Evolutionary conservation across 345 rosid genomes (phyloP).

Genomic region (Euphorbia peplus): DNA sequence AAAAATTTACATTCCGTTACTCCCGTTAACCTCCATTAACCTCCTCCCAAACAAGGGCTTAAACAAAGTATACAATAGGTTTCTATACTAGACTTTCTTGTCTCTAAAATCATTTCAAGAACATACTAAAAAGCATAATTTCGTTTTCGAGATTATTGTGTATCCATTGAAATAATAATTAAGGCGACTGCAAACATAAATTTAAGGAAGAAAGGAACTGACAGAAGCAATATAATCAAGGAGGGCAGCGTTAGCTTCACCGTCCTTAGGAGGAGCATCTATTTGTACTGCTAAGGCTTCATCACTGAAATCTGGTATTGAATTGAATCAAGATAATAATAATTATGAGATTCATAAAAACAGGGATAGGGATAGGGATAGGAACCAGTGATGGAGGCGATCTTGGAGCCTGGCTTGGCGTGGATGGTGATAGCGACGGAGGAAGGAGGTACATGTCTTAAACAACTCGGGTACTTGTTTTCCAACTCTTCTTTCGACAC

Average conservation of each 20-base stretch:
- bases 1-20: too few species aligned
- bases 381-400: constrained; percentile 78
- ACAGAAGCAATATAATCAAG: constrained; percentile 87
- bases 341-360: too few species aligned
- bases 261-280: constrained; percentile 92
- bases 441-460: constrained; percentile 60
- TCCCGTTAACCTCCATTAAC: too few species aligned
- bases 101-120: too few species aligned
- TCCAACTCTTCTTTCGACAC: not conserved
- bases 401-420: constrained; percentile 94
- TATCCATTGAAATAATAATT: too few species aligned
- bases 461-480: constrained; percentile 52
- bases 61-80: too few species aligned
- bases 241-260: constrained; percentile 89
- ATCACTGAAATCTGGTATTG: constrained; percentile 59
- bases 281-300: constrained; percentile 84
- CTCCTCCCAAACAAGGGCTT: too few species aligned
- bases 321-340: not conserved
- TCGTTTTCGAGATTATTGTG: too few species aligned
- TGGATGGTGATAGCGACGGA: constrained; percentile 88
- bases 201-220: constrained; percentile 5
- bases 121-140: too few species aligned
- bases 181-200: too few species aligned
- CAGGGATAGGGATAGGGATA: not conserved
- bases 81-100: too few species aligned